Evolutionary conservation across 257 asterid species (phyloP), one percentile per base, ranked within the genome.

Genomic region (Lavandula angustifolia): DNA sequence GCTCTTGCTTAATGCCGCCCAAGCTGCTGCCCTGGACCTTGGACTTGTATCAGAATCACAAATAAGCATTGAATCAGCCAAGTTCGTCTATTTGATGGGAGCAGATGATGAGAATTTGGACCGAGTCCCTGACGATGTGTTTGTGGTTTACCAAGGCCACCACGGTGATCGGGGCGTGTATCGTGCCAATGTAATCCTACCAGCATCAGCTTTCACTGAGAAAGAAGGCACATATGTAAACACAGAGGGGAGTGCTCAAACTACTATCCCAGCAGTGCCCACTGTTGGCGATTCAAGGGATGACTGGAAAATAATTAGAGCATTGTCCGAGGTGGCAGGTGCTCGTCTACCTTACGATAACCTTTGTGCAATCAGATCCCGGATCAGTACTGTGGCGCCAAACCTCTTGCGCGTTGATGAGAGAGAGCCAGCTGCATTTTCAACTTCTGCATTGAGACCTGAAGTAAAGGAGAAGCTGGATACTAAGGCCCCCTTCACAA

Each of bases 71-170:
- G 96, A 90, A 53, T 80, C 92, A 0, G 89, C 97, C 29, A 90
- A 94, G 64, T 94, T 94, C 42, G 58, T 94, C 62, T 94, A 90
- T 64, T 62, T 94, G 73, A 90, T 94, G 99, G 99, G 99, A 40
- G 95, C 97, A 60, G 99, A 94, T 51, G 99, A 94, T 27, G 84
- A 75, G 70, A 75, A 75, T 77, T 60, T 94, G 80, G 99, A 90
- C 34, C 86, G 81, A 71, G 72, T 88, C 48, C 95, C 95, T 0
- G 84, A 74, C 5, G 97, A 94, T 64, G 95, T 96, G 67, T 94
- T 94, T 55, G 96, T 94, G 9, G 97, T 90, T 70, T 94, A 90
- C 90, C 99, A 94, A 76, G 99, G 99, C 42, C 99, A 94, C 76
- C 99, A 94, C 18, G 99, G 97, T 34, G 99, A 94, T 59, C 72